Percentiles rank a stretch among this genome's conserved stretches.
Evolutionary conservation across 192 early-diverging fungal genomes (phyloP).

Genomic region (Podila verticillata): DNA sequence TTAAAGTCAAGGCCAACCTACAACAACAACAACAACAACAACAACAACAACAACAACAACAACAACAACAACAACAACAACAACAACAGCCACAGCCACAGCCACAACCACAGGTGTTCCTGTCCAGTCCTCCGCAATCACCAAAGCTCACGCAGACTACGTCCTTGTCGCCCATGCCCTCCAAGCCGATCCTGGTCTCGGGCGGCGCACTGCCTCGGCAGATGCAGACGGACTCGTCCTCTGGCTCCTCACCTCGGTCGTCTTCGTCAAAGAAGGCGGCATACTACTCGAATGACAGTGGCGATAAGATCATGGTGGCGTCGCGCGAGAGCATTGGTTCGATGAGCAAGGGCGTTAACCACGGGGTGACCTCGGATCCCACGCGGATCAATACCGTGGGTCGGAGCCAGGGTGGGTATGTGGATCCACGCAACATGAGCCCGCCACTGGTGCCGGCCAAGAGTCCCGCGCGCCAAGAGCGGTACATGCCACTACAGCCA

Average conservation of each 20-base stretch:
- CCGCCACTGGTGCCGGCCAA: constrained; percentile 19
- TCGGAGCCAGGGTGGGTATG: neutral
- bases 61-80: neutral
- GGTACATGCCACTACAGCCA: neutral
- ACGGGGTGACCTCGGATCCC: neutral
- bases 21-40: neutral
- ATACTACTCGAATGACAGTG: constrained; percentile 9
- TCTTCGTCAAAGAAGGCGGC: neutral
- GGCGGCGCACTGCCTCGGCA: neutral
- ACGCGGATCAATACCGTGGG: neutral
- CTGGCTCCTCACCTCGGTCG: neutral
- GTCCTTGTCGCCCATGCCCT: constrained; percentile 44
- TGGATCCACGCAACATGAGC: neutral
- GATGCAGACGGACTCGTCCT: constrained; percentile 5
- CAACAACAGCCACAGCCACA: neutral
- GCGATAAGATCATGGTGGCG: constrained; percentile 6
- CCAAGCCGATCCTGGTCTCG: neutral
- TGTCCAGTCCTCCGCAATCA: constrained; percentile 20
- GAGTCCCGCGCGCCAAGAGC: constrained; percentile 24
- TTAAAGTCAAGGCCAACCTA: constrained; percentile 1
- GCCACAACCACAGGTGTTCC: neutral
- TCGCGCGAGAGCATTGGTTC: constrained; percentile 19
- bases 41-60: neutral
- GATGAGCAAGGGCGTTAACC: neutral
- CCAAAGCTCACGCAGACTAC: constrained; percentile 6